Base-by-base conservation (phyloP, 2,329 filamentous ascomycete species). In the Fusarium sp. region DNA sequence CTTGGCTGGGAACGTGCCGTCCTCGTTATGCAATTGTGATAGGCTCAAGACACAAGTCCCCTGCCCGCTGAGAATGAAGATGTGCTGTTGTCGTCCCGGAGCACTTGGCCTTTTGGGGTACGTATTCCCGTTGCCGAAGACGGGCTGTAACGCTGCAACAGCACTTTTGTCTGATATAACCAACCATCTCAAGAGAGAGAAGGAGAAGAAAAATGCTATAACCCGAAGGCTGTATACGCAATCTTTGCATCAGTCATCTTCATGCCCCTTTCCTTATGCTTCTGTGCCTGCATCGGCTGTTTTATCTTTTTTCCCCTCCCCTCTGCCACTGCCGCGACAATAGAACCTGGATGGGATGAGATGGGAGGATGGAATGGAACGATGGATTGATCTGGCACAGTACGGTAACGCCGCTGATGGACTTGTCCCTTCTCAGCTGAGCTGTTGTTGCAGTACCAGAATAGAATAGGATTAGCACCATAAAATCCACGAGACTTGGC, bases 71-170 rank as follows among this genome's bases (percentile, higher is more conserved):
- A 67, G 27, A 30, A 32, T 25, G 42, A 49, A 30, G 42, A 58
- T 64, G 61, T 46, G 60, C 21, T 58, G 59, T 58, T 64, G 51
- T 64, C 56, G 59, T 49, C 59, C 49, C 67, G 67, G 67, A 58
- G 67, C 50, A 57, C 45, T 57, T 68, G 42, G 55, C 67, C 67
- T 64, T 64, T 71, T 64, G 21, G 30, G 67, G 63, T 46, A 66
- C 54, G 37, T 66, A 63, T 66, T 67, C 56, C 67, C 63, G 67
- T 53, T 64, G 49, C 63, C 67, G 63, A 71, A 58, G 28, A 37
- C 47, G 55, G 47, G 55, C 32, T 70, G 62, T 54, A 67, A 69
- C 62, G 57, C 66, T 63, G 47, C 51, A 27, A 45, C 43, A 58
- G 51, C 46, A 64, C 61, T 64, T 63, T 63, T 63, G 60, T 53